A percentile compares a stretch with the other conserved stretches of the same genome.
phyloP scores from a whole-genome alignment of 2,329 filamentous ascomycete species.

The Colletotrichum agaves region DNA sequence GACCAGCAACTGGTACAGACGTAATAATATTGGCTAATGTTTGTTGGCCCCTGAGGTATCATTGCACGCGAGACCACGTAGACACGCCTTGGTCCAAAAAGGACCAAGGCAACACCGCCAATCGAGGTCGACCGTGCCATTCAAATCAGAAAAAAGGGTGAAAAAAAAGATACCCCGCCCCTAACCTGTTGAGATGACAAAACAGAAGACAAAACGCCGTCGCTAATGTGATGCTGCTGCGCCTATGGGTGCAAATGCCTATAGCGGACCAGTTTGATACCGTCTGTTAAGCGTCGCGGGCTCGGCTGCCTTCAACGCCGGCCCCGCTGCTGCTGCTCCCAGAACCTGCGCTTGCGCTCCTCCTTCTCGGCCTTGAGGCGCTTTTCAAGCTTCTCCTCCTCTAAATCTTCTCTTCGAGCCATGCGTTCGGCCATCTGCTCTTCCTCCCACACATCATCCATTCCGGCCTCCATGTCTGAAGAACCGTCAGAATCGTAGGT shows the following conservation, averaged over 20 bases:
- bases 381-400: constrained; percentile 71
- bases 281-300: not conserved
- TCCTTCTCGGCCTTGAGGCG: constrained; percentile 71
- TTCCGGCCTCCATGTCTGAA: constrained; percentile 82
- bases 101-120: not conserved
- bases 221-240: constrained; percentile 48
- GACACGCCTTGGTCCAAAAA: not conserved
- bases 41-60: constrained; percentile 14
- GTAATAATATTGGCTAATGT: constrained; percentile 28
- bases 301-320: constrained; percentile 20
- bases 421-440: constrained; percentile 70
- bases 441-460: constrained; percentile 79
- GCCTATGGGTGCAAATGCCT: constrained; percentile 29
- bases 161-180: not conserved
- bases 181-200: constrained; percentile 11
- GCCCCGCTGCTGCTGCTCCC: constrained; percentile 41
- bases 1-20: constrained; percentile 10
- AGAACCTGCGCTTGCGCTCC: constrained; percentile 58
- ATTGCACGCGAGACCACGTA: constrained; percentile 10
- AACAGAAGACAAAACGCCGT: constrained; percentile 47
- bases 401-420: constrained; percentile 74
- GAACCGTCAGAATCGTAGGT: constrained; percentile 73
- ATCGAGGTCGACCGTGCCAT: constrained; percentile 3
- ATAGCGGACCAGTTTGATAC: constrained; percentile 4
- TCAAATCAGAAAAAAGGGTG: too few relatives aligned